These are phyloP conservation scores for Perkinsus olseni DNA, from an alignment of 169 alveolate genomes.

Conservation along the genomic window DNA sequence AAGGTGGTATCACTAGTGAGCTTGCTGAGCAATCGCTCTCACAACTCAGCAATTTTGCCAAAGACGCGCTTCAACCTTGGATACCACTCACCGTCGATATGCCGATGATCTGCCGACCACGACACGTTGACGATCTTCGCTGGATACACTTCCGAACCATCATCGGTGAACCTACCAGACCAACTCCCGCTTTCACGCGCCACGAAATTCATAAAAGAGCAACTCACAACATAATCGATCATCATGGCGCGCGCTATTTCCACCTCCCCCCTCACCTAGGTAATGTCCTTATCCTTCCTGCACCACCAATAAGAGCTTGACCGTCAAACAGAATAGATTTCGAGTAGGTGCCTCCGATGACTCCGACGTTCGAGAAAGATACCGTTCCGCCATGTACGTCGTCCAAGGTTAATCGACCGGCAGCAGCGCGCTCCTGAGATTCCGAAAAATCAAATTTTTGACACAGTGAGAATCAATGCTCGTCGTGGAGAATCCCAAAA, in stretches of 20 bases:
- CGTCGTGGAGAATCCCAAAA: background rate
- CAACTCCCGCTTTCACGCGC: slow-evolving; percentile 33
- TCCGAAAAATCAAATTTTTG: too few species aligned
- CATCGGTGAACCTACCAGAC: slow-evolving; percentile 5
- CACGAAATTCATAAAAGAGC: slow-evolving; percentile 31
- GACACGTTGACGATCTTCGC: slow-evolving; percentile 50
- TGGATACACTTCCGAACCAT: slow-evolving; percentile 9
- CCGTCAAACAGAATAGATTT: slow-evolving; percentile 83
- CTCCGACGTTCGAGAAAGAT: slow-evolving; percentile 83
- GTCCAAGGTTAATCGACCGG: slow-evolving; percentile 30
- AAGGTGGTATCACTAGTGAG: too few species aligned
- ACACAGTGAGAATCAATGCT: too few species aligned
- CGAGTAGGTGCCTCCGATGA: slow-evolving; percentile 84
- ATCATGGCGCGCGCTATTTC: slow-evolving; percentile 21
- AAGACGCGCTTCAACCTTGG: background rate
- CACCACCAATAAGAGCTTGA: slow-evolving; percentile 78
- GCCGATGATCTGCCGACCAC: slow-evolving; percentile 87
- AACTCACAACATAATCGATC: slow-evolving; percentile 2
- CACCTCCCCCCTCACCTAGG: slow-evolving; percentile 46
- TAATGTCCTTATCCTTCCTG: slow-evolving; percentile 52
- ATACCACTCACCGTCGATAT: slow-evolving; percentile 75
- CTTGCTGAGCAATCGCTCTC: too few species aligned
- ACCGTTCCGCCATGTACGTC: slow-evolving; percentile 83
- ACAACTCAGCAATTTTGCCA: too few species aligned
- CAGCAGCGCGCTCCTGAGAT: background rate